A percentile compares a stretch with the other conserved stretches of the same genome.
These are phyloP conservation scores for Terfezia boudieri DNA, from an alignment of 495 filamentous ascomycete genomes.

Conservation along the genomic window DNA sequence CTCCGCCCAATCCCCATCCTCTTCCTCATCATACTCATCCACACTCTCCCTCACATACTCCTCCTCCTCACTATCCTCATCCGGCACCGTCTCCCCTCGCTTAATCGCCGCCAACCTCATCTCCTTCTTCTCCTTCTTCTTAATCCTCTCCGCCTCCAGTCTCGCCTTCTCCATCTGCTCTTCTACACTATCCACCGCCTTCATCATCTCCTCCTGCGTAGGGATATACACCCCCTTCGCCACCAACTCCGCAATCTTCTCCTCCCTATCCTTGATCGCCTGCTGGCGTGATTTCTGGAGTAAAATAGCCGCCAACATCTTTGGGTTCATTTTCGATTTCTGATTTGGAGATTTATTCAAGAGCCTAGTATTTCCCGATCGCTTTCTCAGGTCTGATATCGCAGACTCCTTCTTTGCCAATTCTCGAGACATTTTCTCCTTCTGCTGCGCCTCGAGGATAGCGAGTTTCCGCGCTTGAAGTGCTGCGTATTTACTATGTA, in stretches of 20 bases:
- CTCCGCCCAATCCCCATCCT: conserved; percentile 32
- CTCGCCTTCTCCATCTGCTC: conserved; percentile 69
- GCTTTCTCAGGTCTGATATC: neutral
- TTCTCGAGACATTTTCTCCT: neutral
- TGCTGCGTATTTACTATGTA: neutral
- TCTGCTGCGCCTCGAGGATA: neutral
- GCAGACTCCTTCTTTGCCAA: neutral
- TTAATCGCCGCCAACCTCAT: conserved; percentile 36
- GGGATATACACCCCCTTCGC: conserved; percentile 64
- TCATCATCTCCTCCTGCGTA: conserved; percentile 64
- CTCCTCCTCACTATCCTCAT: conserved; percentile 19
- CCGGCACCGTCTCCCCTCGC: conserved; percentile 8
- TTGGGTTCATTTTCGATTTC: conserved; percentile 31
- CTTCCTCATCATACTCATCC: conserved; percentile 31
- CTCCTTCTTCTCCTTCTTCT: conserved; percentile 46
- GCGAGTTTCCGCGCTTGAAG: neutral
- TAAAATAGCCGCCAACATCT: conserved; percentile 45
- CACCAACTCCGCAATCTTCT: conserved; percentile 51
- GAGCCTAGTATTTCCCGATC: neutral
- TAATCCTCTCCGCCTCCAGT: conserved; percentile 56
- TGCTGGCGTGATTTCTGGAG: conserved; percentile 53
- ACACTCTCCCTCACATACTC: conserved; percentile 25
- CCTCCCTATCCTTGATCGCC: conserved; percentile 53
- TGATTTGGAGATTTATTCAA: neutral
- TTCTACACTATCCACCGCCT: conserved; percentile 60